phyloP scores from a whole-genome alignment of 208 protist genomes.

The Crithidia acanthocephali region DNA sequence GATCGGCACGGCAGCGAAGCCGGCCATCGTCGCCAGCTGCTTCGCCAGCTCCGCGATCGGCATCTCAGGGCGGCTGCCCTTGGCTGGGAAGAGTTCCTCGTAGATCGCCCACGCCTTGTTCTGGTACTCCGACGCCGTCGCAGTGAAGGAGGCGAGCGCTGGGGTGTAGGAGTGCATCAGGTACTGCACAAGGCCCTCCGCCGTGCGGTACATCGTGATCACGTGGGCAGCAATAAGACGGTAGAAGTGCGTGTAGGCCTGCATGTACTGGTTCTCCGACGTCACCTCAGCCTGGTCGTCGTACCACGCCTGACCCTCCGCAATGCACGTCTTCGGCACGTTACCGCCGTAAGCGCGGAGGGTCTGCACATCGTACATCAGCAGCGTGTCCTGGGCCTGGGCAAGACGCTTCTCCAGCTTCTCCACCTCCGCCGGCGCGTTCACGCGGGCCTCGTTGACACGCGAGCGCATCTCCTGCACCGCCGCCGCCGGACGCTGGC shows the following conservation, averaged over 20 bases:
- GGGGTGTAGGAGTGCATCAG: conserved; percentile 34
- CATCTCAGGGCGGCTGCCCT: conserved; percentile 12
- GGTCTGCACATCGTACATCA: conserved; percentile 32
- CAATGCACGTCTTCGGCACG: conserved; percentile 54
- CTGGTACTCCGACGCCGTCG: conserved; percentile 14
- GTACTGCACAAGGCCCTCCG: conserved; percentile 36
- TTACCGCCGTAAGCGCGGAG: conserved; percentile 37
- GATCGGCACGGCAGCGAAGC: conserved; percentile 44
- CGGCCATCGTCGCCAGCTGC: conserved; percentile 22
- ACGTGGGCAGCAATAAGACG: conserved; percentile 31
- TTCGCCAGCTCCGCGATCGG: conserved; percentile 24
- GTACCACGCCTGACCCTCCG: conserved; percentile 29
- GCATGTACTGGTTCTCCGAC: conserved; percentile 25
- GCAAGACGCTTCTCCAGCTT: conserved; percentile 31
- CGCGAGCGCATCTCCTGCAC: conserved; percentile 42
- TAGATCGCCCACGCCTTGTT: conserved; percentile 28
- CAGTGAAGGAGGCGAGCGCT: not conserved
- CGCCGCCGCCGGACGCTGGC: conserved; percentile 6
- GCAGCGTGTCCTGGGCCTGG: conserved; percentile 19
- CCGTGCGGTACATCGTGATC: conserved; percentile 26
- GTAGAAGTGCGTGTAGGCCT: conserved; percentile 30
- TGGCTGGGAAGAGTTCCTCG: conserved; percentile 19
- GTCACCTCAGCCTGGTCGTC: conserved; percentile 5
- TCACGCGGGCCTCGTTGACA: conserved; percentile 56
- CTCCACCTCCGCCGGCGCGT: conserved; percentile 16